phyloP scores from a whole-genome alignment of 208 protist genomes.

The Crithidia thermophila region DNA sequence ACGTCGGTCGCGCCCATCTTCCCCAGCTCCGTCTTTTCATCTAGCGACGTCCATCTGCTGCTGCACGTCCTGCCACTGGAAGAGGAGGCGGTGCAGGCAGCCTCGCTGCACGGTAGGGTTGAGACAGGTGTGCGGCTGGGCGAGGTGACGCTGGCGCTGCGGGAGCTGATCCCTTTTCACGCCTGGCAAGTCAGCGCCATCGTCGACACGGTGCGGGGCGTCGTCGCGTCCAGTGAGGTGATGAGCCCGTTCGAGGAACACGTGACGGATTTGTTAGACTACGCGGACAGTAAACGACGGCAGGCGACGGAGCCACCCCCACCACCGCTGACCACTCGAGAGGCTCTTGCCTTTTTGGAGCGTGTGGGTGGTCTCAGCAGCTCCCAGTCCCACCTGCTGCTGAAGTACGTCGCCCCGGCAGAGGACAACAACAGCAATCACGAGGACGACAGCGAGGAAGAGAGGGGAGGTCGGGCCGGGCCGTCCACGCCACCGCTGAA shows the following conservation, averaged over 20 bases:
- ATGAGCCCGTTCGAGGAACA: slow-evolving; percentile 51
- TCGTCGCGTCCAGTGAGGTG: slow-evolving; percentile 26
- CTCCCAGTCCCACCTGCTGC: slow-evolving; percentile 56
- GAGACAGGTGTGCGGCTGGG: slow-evolving; percentile 25
- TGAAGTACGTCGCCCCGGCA: slow-evolving; percentile 31
- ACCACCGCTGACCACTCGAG: slow-evolving; percentile 26
- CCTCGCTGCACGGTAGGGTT: not conserved
- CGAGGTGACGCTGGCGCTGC: slow-evolving; percentile 27
- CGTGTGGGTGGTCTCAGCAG: slow-evolving; percentile 32
- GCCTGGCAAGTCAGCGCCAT: slow-evolving; percentile 27
- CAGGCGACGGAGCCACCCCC: slow-evolving; percentile 21
- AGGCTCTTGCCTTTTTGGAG: slow-evolving; percentile 39
- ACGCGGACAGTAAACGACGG: slow-evolving; percentile 10
- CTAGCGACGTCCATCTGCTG: slow-evolving; percentile 58
- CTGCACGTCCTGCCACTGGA: slow-evolving; percentile 42
- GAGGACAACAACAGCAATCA: not conserved
- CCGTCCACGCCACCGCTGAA: not conserved
- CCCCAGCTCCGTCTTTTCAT: slow-evolving; percentile 34
- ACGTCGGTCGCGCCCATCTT: slow-evolving; percentile 50
- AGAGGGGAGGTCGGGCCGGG: not conserved
- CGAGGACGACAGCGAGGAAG: not conserved
- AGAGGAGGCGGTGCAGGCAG: slow-evolving; percentile 26
- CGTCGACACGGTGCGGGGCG: slow-evolving; percentile 12
- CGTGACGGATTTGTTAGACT: slow-evolving; percentile 33
- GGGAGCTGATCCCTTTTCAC: slow-evolving; percentile 32